phyloP scores from a whole-genome alignment of 2,329 filamentous ascomycete genomes.

The Trichocomaceae sp. region DNA sequence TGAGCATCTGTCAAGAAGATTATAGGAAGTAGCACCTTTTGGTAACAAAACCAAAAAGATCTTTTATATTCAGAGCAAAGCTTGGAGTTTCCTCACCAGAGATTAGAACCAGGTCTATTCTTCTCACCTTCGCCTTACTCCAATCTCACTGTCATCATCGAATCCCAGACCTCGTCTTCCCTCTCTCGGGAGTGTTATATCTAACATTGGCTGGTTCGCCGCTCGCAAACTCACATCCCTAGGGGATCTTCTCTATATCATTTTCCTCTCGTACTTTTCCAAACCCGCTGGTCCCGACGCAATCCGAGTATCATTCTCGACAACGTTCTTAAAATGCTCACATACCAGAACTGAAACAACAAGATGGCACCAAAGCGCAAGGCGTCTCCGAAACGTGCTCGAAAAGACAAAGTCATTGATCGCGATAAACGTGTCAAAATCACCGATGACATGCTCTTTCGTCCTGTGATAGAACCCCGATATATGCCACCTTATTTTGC shows the following conservation, averaged over 20 bases:
- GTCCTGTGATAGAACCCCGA: background rate
- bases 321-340: background rate
- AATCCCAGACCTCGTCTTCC: background rate
- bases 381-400: background rate
- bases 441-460: constrained; percentile 1
- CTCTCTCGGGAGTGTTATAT: background rate
- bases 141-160: background rate
- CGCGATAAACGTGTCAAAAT: constrained; percentile 9
- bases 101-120: background rate
- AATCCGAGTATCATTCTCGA: background rate
- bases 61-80: no score
- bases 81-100: background rate
- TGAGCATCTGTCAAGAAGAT: background rate
- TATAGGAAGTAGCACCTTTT: background rate
- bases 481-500: constrained; percentile 9
- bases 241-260: background rate
- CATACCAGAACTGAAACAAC: background rate
- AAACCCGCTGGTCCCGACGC: background rate
- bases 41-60: no score
- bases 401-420: background rate
- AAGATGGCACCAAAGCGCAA: background rate
- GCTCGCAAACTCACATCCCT: background rate
- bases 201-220: background rate
- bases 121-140: background rate
- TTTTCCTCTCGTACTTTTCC: background rate